Base-by-base conservation (phyloP, 225 moss, liverwort and hornwort genomes). In the Marchantia paleacea region DNA sequence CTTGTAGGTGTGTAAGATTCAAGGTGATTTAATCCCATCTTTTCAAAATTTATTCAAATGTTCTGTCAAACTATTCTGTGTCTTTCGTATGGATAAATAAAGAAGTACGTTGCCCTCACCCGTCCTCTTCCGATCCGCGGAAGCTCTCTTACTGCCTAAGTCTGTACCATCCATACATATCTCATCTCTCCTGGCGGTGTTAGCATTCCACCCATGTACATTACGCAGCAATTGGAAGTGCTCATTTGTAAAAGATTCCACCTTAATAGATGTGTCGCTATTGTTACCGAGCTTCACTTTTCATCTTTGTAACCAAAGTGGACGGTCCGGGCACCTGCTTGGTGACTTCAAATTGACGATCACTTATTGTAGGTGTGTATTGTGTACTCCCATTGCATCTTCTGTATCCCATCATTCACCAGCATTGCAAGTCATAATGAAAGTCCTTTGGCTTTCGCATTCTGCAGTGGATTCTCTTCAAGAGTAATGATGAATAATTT, bases 1-100 rank as follows among this genome's bases (percentile, higher is more conserved):
- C 74, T 83, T 74, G 65, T 78, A 74, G 83, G 68, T 83, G 77
- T 78, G 73, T 74, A 62, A 79, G 83, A 83, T 78, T 78, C 75
- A 62, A 76, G 75, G 69, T 75, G 75, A 75, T 69, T 82, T 67
- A 30, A 80, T 20, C 68, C 79, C 75, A 55, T 65, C 74, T 67
- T 79, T 79, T 58, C 74, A 55, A 73, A 58, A 66, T 66, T 78
- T 80, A 49, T 52, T 83, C 60, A 79, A 57, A 79, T 63, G 61
- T 61, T 75, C 74, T 68, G 80, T 80, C 68, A 58, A 80, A 70
- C 68, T 75, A 58, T 83, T 76, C 55, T 66, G 55, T 75, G 75
- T 73, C 68, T 69, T 78, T 78, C 78, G 64, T 79, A 52, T 76
- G 83, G 62, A 75, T 80, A 28, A 83, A 83, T 80, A 83, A 83